Percentiles rank a stretch among this genome's conserved stretches.
phyloP scores from a whole-genome alignment of 1,284 basidiomycete genomes.

The Ustilago loliicola region DNA sequence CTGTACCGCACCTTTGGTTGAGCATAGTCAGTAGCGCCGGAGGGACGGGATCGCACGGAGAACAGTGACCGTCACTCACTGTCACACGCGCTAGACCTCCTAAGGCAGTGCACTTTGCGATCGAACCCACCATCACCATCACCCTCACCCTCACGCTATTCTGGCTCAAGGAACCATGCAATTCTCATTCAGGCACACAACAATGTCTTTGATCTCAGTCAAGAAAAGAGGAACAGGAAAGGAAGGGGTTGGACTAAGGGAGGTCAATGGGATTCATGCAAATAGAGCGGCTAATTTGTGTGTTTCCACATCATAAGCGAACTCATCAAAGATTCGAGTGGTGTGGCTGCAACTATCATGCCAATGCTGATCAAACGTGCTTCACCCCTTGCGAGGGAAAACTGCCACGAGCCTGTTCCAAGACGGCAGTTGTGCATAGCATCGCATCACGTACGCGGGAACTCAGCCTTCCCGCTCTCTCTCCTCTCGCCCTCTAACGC shows the following conservation, averaged over 20 bases:
- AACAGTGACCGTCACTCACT: not conserved
- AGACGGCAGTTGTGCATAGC: not conserved
- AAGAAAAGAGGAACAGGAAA: not conserved
- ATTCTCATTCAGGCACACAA: not conserved
- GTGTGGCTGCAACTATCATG: conserved; percentile 3
- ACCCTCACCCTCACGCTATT: too few relatives aligned
- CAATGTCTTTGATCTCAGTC: not conserved
- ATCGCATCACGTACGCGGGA: not conserved
- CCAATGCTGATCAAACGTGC: conserved; percentile 4
- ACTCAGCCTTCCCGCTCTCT: not conserved
- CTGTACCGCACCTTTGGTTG: not conserved
- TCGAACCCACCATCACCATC: not conserved
- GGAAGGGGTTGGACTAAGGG: not conserved
- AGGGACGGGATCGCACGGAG: not conserved
- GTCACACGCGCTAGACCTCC: not conserved
- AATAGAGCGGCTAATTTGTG: not conserved
- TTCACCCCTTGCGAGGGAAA: conserved; percentile 17
- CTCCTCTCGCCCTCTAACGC: not conserved
- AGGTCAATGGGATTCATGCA: not conserved
- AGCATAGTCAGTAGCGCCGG: not conserved
- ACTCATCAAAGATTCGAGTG: not conserved
- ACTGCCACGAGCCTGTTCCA: not conserved
- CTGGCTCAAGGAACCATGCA: not conserved
- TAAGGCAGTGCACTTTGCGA: not conserved
- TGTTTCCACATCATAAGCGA: not conserved